Percentiles rank a stretch among this genome's conserved stretches.
Conservation (phyloP, 1,284 basidiomycete genomes). For the Amylostereum chailletii region DNA sequence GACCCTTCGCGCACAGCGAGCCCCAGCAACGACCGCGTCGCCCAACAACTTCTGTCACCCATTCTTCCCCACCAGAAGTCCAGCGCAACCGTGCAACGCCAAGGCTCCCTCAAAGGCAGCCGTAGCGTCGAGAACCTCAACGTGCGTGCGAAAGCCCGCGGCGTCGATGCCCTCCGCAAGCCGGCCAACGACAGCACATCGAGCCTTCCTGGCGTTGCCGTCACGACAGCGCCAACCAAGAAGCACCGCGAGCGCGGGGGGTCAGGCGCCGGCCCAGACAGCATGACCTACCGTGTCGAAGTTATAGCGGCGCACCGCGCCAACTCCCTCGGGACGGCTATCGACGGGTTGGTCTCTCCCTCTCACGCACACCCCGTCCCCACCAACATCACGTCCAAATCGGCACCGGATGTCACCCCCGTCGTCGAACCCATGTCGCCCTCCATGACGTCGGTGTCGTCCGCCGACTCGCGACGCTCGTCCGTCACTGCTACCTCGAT, state of each 20-base stretch:
- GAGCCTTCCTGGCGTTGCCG: constrained; percentile 38
- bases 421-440: constrained; percentile 2
- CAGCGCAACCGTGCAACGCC: constrained; percentile 14
- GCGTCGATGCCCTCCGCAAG: constrained; percentile 14
- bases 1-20: constrained; percentile 22
- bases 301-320: constrained; percentile 5
- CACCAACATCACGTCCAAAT: no score
- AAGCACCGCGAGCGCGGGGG: constrained; percentile 7
- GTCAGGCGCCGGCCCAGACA: not conserved
- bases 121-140: constrained; percentile 52
- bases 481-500: constrained; percentile 10
- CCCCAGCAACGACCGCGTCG: constrained; percentile 33
- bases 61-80: constrained; percentile 19
- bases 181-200: constrained; percentile 43
- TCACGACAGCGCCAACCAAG: constrained; percentile 19
- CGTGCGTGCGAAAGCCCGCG: constrained; percentile 16
- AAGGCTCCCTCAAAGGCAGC: constrained; percentile 40
- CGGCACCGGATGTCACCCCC: not conserved
- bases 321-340: constrained; percentile 6
- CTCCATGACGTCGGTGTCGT: constrained; percentile 4
- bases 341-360: not conserved
- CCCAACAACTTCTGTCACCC: constrained; percentile 15
- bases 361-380: no score
- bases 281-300: not conserved
- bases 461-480: not conserved